Base-by-base conservation (phyloP, 306 rosid species). In the Betula pendula region DNA sequence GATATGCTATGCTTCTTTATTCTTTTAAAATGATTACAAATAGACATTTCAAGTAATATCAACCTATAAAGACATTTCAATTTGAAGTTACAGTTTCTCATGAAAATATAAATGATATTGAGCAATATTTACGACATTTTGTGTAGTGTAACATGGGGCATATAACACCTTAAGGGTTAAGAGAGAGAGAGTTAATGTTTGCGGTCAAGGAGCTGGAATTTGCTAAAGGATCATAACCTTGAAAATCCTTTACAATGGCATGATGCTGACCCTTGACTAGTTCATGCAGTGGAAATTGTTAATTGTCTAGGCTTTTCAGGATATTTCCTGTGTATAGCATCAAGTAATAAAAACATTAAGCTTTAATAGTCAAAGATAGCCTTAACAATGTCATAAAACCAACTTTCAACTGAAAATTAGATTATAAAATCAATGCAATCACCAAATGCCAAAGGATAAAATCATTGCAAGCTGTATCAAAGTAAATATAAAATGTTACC, bases 401-500 rank as follows among this genome's bases (percentile, higher is more conserved):
- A 56, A 56, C 17, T 24, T 7, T 56, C 63, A 0, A 25, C 24
- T 56, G 63, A 56, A 3, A 44, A 11, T 24, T 17, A 65, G 17
- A 27, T 17, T 7, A 72, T 25, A 29, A 27, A 31, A 20, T 45
- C 35, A 68, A 68, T 55, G 47, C 68, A 68, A 81, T 45, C 52
- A 66, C 69, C 47, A 77, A 8, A 74, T 38, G 68, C 45, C 43
- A 74, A 77, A 66, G 60, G 51, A 82, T 15, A 73, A 51, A 78
- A 58, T 20, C 31, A 52, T 42, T 29, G 27, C 43, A 72, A 79
- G 71, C 42, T 29, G 56, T 2, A 35, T 66, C 59, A 50, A 56
- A 72, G 56, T 52, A 70, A 50, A 31, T 25, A 16, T 29, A 27
- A 60, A 45, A 81, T 58, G 68, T 87, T 95, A 95, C 99, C 99